phyloP scores from a whole-genome alignment of 2,329 filamentous ascomycete species.

The Penicillium sp. region DNA sequence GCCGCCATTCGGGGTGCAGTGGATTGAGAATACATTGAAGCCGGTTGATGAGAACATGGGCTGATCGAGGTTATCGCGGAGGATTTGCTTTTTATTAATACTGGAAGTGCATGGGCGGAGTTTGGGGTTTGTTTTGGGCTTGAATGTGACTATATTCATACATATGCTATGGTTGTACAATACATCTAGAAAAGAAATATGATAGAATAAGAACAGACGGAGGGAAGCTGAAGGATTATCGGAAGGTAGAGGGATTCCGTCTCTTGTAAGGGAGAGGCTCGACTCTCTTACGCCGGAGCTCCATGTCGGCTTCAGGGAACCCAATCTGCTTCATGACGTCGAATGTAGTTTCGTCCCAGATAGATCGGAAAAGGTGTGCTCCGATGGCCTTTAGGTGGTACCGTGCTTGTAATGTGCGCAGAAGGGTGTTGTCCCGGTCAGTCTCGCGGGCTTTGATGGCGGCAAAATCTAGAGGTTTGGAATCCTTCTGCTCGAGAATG shows the following conservation, averaged over 20 bases:
- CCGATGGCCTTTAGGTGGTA: constrained; percentile 75
- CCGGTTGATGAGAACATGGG: constrained; percentile 33
- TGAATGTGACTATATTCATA: constrained; percentile 41
- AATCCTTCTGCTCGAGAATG: constrained; percentile 77
- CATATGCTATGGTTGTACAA: constrained; percentile 49
- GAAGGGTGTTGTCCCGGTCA: constrained; percentile 70
- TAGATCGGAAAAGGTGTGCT: constrained; percentile 82
- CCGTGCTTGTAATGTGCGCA: constrained; percentile 75
- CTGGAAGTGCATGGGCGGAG: constrained; percentile 26
- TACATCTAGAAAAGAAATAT: constrained; percentile 39
- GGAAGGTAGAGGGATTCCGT: constrained; percentile 55
- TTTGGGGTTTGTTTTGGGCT: constrained; percentile 36
- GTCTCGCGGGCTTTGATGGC: constrained; percentile 58
- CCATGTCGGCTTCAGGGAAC: constrained; percentile 76
- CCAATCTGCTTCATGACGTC: constrained; percentile 82
- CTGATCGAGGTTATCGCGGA: not conserved
- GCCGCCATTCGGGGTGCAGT: constrained; percentile 41
- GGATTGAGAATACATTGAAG: constrained; percentile 44
- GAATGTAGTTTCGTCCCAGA: constrained; percentile 89
- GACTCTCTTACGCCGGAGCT: constrained; percentile 81
- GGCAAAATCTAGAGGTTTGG: constrained; percentile 62
- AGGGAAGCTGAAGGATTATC: constrained; percentile 34
- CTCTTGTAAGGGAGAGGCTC: constrained; percentile 70
- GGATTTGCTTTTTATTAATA: constrained; percentile 4
- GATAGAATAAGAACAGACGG: constrained; percentile 26